phyloP scores from a whole-genome alignment of 2,329 filamentous ascomycete species.

The Aspergillus aculeatus region DNA sequence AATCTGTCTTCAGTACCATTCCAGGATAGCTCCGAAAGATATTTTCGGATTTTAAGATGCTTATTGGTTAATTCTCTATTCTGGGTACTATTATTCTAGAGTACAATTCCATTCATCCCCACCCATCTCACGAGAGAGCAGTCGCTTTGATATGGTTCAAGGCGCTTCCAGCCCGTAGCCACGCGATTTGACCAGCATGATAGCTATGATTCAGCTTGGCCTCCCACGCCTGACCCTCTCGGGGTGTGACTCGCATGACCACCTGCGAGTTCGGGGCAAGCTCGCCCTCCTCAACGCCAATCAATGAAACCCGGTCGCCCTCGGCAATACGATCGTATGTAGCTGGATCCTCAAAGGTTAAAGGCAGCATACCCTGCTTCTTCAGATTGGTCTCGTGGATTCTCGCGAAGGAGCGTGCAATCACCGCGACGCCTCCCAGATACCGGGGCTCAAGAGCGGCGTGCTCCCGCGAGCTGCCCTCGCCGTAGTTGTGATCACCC shows the following conservation, averaged over 20 bases:
- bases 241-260: constrained; percentile 29
- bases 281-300: constrained; percentile 23
- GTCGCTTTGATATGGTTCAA: constrained; percentile 35
- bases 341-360: constrained; percentile 84
- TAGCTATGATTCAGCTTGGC: constrained; percentile 34
- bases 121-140: background rate
- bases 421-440: constrained; percentile 90
- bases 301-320: constrained; percentile 20
- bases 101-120: no score
- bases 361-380: constrained; percentile 99
- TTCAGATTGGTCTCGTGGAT: constrained; percentile 99
- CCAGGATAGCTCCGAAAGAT: no score
- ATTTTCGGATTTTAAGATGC: no score
- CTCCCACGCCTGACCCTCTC: constrained; percentile 28
- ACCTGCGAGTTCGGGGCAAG: constrained; percentile 30
- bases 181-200: constrained; percentile 32
- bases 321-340: constrained; percentile 68
- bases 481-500: constrained; percentile 98
- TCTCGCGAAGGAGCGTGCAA: constrained; percentile 89
- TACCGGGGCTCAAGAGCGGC: constrained; percentile 93
- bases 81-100: background rate
- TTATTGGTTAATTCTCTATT: no score
- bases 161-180: constrained; percentile 37
- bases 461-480: constrained; percentile 93
- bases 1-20: no score